phyloP scores from a whole-genome alignment of 495 filamentous ascomycete genomes.

The Bacidia gigantensis region DNA sequence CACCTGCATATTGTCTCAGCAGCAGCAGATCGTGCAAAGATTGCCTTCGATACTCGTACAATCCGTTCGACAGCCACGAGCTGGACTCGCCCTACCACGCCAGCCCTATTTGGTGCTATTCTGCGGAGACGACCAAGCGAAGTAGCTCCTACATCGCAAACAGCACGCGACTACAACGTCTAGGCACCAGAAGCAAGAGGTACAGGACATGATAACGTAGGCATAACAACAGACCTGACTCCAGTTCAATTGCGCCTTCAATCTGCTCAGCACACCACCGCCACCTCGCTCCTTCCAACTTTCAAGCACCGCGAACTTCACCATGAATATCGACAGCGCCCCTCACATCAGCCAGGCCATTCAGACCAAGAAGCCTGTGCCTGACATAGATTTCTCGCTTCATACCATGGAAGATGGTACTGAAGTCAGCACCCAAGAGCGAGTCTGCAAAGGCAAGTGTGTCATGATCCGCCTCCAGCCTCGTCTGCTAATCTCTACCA shows the following conservation, averaged over 20 bases:
- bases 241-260: no score
- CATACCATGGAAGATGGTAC: slow-evolving; percentile 96
- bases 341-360: slow-evolving; percentile 46
- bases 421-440: slow-evolving; percentile 85
- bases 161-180: no score
- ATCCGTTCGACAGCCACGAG: no score
- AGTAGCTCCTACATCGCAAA: no score
- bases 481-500: slow-evolving; percentile 23
- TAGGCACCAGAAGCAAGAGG: no score
- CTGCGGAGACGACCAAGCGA: no score
- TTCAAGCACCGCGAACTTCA: background rate
- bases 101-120: no score
- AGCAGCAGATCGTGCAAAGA: no score
- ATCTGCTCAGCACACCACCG: background rate
- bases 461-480: slow-evolving; percentile 8
- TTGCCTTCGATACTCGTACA: no score
- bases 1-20: background rate
- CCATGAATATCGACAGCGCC: slow-evolving; percentile 4
- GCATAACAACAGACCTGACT: no score
- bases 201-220: no score
- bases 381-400: slow-evolving; percentile 95
- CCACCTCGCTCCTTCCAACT: background rate
- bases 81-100: no score
- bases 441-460: slow-evolving; percentile 85
- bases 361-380: slow-evolving; percentile 79